Evolutionary conservation across 2,329 filamentous ascomycete species (phyloP).

Genomic region (Arthroderma sp.): DNA sequence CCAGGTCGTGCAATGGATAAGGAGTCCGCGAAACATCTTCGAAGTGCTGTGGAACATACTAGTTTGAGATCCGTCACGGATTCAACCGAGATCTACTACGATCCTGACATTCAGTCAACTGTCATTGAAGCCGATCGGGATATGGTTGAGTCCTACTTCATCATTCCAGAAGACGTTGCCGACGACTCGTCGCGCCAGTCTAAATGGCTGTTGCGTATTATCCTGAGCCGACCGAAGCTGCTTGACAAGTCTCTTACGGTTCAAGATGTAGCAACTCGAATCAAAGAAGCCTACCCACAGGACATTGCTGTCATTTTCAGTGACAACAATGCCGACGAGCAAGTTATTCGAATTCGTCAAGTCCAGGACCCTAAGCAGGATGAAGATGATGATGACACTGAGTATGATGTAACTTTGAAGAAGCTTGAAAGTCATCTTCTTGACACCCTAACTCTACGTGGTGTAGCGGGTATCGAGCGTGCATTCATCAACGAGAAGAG

Average conservation of each 20-base stretch:
- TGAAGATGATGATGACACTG: conserved; percentile 58
- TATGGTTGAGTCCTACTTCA: conserved; percentile 93
- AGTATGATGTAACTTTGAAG: conserved; percentile 89
- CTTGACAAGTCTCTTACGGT: conserved; percentile 82
- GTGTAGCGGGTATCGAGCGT: conserved; percentile 75
- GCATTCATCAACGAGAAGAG: conserved; percentile 83
- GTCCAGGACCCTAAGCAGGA: conserved; percentile 57
- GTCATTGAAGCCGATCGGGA: conserved; percentile 78
- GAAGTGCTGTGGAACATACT: conserved; percentile 86
- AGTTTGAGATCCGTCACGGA: conserved; percentile 84
- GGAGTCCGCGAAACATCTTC: conserved; percentile 69
- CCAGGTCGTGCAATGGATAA: conserved; percentile 49
- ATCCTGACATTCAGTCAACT: conserved; percentile 76
- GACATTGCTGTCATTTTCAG: conserved; percentile 91
- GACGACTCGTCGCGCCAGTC: conserved; percentile 56
- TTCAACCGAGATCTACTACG: conserved; percentile 92
- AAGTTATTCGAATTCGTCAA: conserved; percentile 84
- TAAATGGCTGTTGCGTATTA: conserved; percentile 87
- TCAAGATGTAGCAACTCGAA: conserved; percentile 75
- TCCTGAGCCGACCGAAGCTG: conserved; percentile 84
- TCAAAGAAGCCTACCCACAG: conserved; percentile 75
- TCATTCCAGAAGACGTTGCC: conserved; percentile 75
- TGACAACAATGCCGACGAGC: conserved; percentile 93
- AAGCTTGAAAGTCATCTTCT: conserved; percentile 82
- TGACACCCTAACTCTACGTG: conserved; percentile 79